Conservation (phyloP, 371 early-diverging fungal species). For the Mortierella sp. region DNA sequence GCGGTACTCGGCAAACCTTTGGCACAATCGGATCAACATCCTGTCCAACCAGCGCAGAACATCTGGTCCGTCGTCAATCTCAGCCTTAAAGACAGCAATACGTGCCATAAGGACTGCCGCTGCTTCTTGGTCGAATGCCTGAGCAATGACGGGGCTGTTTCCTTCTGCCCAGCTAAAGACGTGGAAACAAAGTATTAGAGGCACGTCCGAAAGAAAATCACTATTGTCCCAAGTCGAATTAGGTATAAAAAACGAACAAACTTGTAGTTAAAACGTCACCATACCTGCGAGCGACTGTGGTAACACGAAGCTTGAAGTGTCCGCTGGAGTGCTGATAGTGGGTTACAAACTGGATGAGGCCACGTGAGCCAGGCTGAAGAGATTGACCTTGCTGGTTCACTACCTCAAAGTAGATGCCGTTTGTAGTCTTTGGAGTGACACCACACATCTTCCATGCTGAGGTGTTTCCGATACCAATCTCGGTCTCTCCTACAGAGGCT, state of each 20-base stretch:
- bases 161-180: constrained; percentile 85
- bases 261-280: not conserved
- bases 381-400: constrained; percentile 87
- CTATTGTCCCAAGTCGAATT: not conserved
- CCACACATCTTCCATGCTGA: constrained; percentile 96
- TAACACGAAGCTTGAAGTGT: constrained; percentile 92
- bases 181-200: not conserved
- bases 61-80: constrained; percentile 98
- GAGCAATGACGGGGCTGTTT: constrained; percentile 88
- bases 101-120: constrained; percentile 99
- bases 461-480: constrained; percentile 97
- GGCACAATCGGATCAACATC: constrained; percentile 98
- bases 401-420: constrained; percentile 96
- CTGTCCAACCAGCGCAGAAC: constrained; percentile 99
- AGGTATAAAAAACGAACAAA: not conserved
- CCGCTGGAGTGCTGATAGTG: constrained; percentile 96
- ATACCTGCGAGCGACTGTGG: constrained; percentile 90
- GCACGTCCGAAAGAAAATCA: not conserved
- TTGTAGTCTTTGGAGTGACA: constrained; percentile 88
- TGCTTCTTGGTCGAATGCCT: constrained; percentile 99
- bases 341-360: constrained; percentile 95
- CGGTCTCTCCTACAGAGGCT: constrained; percentile 94
- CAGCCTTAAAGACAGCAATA: constrained; percentile 97
- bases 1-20: constrained; percentile 96
- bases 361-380: constrained; percentile 89